Evolutionary conservation across 371 early-diverging fungal genomes (phyloP).

Genomic region (Conidiobolus incongruus): DNA sequence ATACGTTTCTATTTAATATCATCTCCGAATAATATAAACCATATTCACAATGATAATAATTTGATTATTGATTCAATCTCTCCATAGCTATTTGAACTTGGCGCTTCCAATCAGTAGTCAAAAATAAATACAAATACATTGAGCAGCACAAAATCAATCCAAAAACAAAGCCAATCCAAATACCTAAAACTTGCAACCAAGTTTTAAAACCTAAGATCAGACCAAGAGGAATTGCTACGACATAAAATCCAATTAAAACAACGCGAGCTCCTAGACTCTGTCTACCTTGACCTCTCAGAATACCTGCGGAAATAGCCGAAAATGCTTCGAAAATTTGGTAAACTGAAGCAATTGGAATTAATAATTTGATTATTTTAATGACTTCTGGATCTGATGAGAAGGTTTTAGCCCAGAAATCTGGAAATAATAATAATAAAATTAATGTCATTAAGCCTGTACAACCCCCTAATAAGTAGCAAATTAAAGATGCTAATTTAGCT

Average conservation of each 20-base stretch:
- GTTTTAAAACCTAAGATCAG: constrained; percentile 28
- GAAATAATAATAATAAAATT: too few relatives aligned
- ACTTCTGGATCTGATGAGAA: constrained; percentile 47
- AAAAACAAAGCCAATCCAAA: constrained; percentile 52
- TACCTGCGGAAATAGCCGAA: constrained; percentile 18
- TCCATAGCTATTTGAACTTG: too few relatives aligned
- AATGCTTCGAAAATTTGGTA: constrained; percentile 29
- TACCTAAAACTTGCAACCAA: constrained; percentile 27
- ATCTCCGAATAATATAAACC: too few relatives aligned
- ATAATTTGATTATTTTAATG: constrained; percentile 28
- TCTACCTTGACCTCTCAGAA: constrained; percentile 44
- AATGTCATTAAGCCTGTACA: too few relatives aligned
- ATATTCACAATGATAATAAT: too few relatives aligned
- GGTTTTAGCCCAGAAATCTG: too few relatives aligned
- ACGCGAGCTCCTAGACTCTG: constrained; percentile 43
- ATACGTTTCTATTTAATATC: too few relatives aligned
- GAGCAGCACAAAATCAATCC: too few relatives aligned
- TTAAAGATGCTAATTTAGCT: constrained; percentile 17
- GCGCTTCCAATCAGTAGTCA: too few relatives aligned
- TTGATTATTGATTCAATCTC: too few relatives aligned
- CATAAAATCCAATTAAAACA: constrained; percentile 32
- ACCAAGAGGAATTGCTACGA: constrained; percentile 42
- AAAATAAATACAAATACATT: too few relatives aligned
- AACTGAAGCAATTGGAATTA: constrained; percentile 53
- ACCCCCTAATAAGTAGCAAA: too few relatives aligned